Evolutionary conservation across 148 eudicot species (phyloP), one percentile per base, ranked within the genome.

Genomic region (Cornus kousa): DNA sequence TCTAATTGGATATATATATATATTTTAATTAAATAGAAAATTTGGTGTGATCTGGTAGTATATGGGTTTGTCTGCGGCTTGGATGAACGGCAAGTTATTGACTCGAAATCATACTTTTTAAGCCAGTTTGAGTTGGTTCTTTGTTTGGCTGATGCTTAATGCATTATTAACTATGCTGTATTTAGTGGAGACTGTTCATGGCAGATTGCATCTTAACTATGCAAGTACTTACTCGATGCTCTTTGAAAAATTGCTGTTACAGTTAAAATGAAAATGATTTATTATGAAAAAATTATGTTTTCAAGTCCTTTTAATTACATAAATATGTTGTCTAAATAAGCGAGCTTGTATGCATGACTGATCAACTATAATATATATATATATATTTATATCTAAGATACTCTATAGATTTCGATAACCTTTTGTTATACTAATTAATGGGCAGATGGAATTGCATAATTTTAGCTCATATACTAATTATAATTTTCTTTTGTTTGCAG

Each of bases 401-500:
- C 28, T 28, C 28, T 28, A 28, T 28, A 28, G 28, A 28, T 28
- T 28, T 28, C 0, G 28, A 28, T 28, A 28, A 28, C 28, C 28
- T 28, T 28, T 28, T 28, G 28, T 28, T 28, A 28, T 28, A 28
- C 28, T 28, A 28, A 39, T 39, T 39, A 39, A 39, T 39, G 43
- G 43, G 43, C 7, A 39, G 43, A 7, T 39, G 0, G 43, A 39
- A 4, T 43, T 43, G 8, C 8, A 4, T 43, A 6, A 43, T 43
- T 43, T 43, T n/a, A 43, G 55, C 31, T 72, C 13, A 7, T 73
- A 5, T 43, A 43, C 20, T 79, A 64, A 50, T 69, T 53, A 32
- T 74, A 46, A 4, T 46, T 68, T 5, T 67, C 53, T 60, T 81
- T 64, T 70, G 68, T 43, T 69, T 88, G 86, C 88, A 95, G 98